Evolutionary conservation across 345 rosid species (phyloP).

Genomic region (Reutealis trisperma): DNA sequence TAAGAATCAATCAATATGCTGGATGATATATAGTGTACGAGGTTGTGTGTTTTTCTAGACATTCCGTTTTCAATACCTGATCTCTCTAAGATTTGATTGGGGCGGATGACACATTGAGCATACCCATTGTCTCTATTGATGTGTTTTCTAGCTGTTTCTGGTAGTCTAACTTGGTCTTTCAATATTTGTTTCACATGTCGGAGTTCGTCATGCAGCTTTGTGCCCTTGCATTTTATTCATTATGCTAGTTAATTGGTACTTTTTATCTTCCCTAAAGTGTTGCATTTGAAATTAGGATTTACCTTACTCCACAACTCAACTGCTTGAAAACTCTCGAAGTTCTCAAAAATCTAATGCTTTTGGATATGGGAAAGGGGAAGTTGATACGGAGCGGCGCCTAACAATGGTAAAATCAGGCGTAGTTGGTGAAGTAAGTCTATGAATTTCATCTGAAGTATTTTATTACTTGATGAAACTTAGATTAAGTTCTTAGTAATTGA

Average conservation of each 20-base stretch:
- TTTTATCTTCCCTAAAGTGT: background rate
- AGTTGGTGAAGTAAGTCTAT: slow-evolving; percentile 56
- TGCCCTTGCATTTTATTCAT: slow-evolving; percentile 19
- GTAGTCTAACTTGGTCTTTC: background rate
- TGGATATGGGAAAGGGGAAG: slow-evolving; percentile 41
- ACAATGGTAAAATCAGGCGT: slow-evolving; percentile 43
- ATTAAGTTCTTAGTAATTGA: background rate
- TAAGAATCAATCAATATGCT: background rate
- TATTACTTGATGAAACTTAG: background rate
- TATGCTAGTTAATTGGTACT: background rate
- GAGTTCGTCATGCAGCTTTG: background rate
- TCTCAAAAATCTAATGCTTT: slow-evolving; percentile 30
- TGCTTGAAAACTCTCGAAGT: slow-evolving; percentile 36
- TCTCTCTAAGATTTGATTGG: background rate
- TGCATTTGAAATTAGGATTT: slow-evolving; percentile 40
- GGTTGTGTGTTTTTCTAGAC: background rate
- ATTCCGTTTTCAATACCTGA: background rate
- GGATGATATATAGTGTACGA: background rate
- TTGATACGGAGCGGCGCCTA: slow-evolving; percentile 48
- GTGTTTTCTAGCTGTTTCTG: background rate
- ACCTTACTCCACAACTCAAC: slow-evolving; percentile 34
- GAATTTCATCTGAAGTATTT: slow-evolving; percentile 9
- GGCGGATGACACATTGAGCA: background rate
- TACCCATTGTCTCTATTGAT: background rate
- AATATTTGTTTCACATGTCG: background rate